Percentiles rank a stretch among this genome's conserved stretches.
Evolutionary conservation across 1,139 yeast species (phyloP).

Genomic region (Citeromyces hawaiiensis): DNA sequence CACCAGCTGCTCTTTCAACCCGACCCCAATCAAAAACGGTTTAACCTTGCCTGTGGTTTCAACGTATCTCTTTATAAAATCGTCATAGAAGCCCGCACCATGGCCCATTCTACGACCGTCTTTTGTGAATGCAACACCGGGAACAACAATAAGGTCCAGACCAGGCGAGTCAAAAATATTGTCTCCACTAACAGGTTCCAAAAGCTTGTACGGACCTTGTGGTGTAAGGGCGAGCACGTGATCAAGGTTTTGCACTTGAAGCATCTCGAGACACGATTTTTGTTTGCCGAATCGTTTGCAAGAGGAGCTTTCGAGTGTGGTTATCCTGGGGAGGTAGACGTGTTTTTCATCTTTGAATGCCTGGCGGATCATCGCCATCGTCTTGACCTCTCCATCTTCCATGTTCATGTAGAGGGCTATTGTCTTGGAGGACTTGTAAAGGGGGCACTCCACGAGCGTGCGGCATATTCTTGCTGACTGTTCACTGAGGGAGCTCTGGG

Average conservation of each 20-base stretch:
- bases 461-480: conserved; percentile 2
- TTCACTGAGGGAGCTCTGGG: not conserved
- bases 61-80: conserved; percentile 44
- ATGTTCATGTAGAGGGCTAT: conserved; percentile 58
- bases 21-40: conserved; percentile 52
- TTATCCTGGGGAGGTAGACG: conserved; percentile 42
- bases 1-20: conserved; percentile 57
- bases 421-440: conserved; percentile 27
- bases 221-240: conserved; percentile 40
- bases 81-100: conserved; percentile 91
- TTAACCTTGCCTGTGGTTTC: conserved; percentile 14
- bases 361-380: conserved; percentile 30
- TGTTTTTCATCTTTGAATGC: conserved; percentile 25
- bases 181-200: conserved; percentile 42
- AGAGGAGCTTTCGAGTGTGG: conserved; percentile 14
- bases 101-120: conserved; percentile 63
- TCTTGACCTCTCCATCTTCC: conserved; percentile 50
- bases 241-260: conserved; percentile 26
- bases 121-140: conserved; percentile 70
- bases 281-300: conserved; percentile 18
- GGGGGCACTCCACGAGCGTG: conserved; percentile 13
- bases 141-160: conserved; percentile 64
- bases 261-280: conserved; percentile 43
- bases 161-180: conserved; percentile 19
- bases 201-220: conserved; percentile 50